phyloP scores from a whole-genome alignment of 495 filamentous ascomycete genomes.

The Penicillium verhagenii region DNA sequence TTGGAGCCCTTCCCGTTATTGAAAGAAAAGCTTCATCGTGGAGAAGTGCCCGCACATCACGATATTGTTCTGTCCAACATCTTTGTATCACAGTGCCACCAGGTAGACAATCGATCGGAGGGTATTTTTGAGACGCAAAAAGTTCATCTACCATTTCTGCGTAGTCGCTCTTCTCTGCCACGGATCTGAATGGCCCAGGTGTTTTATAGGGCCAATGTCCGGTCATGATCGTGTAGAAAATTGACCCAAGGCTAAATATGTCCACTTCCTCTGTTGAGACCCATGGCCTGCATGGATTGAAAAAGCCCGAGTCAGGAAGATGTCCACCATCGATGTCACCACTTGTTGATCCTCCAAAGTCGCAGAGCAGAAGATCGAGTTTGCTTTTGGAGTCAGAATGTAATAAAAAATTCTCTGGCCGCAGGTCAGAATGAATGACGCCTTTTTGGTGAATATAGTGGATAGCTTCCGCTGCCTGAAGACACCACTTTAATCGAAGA shows the following conservation, averaged over 20 bases:
- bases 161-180: slow-evolving; percentile 14
- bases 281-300: slow-evolving; percentile 14
- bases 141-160: slow-evolving; percentile 12
- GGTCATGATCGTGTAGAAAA: slow-evolving; percentile 31
- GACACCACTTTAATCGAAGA: slow-evolving; percentile 21
- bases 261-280: slow-evolving; percentile 21
- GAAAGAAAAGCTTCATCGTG: slow-evolving; percentile 6
- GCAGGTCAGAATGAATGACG: slow-evolving; percentile 24
- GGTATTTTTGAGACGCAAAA: slow-evolving; percentile 15
- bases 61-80: slow-evolving; percentile 23
- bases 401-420: slow-evolving; percentile 25
- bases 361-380: slow-evolving; percentile 25
- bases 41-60: slow-evolving; percentile 12
- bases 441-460: slow-evolving; percentile 20
- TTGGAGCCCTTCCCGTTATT: too few relatives aligned
- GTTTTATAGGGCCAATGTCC: slow-evolving; percentile 30
- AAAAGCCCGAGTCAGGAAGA: slow-evolving; percentile 25
- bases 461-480: slow-evolving; percentile 23
- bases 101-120: slow-evolving; percentile 11
- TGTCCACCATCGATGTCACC: slow-evolving; percentile 24
- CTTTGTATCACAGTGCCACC: slow-evolving; percentile 17
- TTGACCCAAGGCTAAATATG: slow-evolving; percentile 30
- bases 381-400: slow-evolving; percentile 13
- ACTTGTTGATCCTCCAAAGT: slow-evolving; percentile 28
- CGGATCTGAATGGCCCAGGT: slow-evolving; percentile 18